These are phyloP conservation scores for Wallacemonas sp. DNA, from an alignment of 208 protist genomes.

Conservation along the genomic window DNA sequence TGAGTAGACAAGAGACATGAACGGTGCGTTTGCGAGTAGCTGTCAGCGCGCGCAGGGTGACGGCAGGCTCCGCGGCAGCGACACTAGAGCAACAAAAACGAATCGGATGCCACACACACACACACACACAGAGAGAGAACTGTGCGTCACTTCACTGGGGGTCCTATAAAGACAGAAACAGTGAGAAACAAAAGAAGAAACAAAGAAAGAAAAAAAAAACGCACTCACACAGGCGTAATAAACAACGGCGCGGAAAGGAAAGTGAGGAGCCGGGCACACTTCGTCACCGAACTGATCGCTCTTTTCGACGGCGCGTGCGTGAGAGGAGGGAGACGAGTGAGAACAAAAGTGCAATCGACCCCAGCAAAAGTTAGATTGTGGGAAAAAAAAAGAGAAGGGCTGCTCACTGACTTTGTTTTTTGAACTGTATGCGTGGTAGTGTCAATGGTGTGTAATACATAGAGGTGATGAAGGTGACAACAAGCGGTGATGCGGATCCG, in stretches of 20 bases:
- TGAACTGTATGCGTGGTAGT: too few relatives aligned
- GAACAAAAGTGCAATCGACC: background rate
- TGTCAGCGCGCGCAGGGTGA: too few relatives aligned
- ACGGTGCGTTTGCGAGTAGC: too few relatives aligned
- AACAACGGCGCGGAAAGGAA: too few relatives aligned
- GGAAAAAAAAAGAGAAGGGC: conserved; percentile 13
- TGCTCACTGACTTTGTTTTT: too few relatives aligned
- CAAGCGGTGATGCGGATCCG: too few relatives aligned
- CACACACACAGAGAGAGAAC: background rate
- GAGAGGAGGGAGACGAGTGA: background rate
- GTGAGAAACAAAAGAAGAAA: background rate
- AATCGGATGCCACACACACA: background rate
- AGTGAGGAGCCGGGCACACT: too few relatives aligned
- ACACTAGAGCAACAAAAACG: background rate
- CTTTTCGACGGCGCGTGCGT: background rate
- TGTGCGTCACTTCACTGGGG: background rate
- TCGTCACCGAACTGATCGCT: too few relatives aligned
- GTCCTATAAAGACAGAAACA: background rate
- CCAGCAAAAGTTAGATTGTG: background rate
- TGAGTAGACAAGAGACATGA: conserved; percentile 18
- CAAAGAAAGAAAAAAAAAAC: background rate
- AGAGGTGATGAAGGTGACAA: too few relatives aligned
- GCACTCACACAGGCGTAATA: too few relatives aligned
- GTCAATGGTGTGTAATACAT: too few relatives aligned
- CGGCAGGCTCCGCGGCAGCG: background rate